Conservation (phyloP, 768 basidiomycete species). For the Galerina marginata region DNA sequence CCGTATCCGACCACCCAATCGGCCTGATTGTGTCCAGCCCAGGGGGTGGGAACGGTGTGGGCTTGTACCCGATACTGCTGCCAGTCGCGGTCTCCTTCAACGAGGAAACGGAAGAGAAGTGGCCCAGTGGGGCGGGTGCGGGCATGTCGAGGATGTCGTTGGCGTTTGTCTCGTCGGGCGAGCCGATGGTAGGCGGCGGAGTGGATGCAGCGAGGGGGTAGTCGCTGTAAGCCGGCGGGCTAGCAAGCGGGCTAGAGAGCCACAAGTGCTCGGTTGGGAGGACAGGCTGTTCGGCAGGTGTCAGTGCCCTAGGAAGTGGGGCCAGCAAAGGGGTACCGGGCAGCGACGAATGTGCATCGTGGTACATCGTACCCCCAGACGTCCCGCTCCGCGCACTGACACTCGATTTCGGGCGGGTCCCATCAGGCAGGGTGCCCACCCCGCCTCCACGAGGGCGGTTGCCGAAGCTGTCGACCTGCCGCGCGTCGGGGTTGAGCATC, state of each 20-base stretch:
- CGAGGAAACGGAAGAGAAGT: conserved; percentile 49
- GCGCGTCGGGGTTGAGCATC: conserved; percentile 31
- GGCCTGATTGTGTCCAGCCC: conserved; percentile 38
- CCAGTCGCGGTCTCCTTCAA: conserved; percentile 37
- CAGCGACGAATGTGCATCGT: conserved; percentile 62
- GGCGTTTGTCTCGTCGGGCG: conserved; percentile 6
- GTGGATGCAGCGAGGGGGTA: conserved; percentile 21
- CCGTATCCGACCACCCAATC: conserved; percentile 38
- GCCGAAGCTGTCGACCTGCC: conserved; percentile 33
- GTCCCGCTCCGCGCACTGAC: conserved; percentile 58
- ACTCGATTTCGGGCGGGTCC: conserved; percentile 60
- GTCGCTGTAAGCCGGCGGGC: conserved; percentile 30
- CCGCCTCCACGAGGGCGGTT: conserved; percentile 16
- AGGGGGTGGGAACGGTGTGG: conserved; percentile 39
- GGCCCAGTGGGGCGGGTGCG: conserved; percentile 60
- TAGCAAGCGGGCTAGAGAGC: conserved; percentile 27
- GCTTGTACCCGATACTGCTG: conserved; percentile 33
- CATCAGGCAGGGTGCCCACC: conserved; percentile 44
- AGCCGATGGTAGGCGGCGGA: conserved; percentile 16
- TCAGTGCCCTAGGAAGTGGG: conserved; percentile 52
- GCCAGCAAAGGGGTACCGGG: conserved; percentile 46
- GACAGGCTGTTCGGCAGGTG: conserved; percentile 39
- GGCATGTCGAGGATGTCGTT: conserved; percentile 42
- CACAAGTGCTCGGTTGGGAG: conserved; percentile 26
- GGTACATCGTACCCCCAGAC: conserved; percentile 64